Evolutionary conservation across 768 basidiomycete genomes (phyloP), one percentile per base, ranked within the genome.

Genomic region (Holtermanniella nyarrowii): DNA sequence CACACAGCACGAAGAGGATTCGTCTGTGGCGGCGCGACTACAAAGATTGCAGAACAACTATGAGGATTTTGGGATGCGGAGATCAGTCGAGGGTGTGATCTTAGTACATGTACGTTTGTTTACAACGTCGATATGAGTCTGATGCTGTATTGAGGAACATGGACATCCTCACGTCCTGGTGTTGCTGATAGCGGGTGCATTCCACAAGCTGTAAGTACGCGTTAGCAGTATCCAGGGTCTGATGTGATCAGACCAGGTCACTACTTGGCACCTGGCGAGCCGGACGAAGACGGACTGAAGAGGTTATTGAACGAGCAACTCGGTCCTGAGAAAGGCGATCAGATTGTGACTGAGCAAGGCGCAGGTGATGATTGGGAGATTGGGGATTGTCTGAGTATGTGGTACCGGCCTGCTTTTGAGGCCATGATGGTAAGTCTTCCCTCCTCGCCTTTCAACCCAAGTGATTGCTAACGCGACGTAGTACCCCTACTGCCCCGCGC

Each of bases 341-440:
- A 24, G 49, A 31, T 56, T 49, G 46, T 25, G 25, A 40, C 47
- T 14, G 37, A 40, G 0, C 84, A 87, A 54, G 85, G 82, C 0
- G 79, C 83, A 18, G 84, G 83, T 62, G 86, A 86, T 48, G 88
- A 90, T 41, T 99, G 95, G 95, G 86, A 91, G 71, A 88, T 96
- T 37, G 86, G 86, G 1, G 91, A 97, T 60, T 90, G 88, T 61
- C 77, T 97, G n/a, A 88, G 88, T 0, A 89, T 91, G 68, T 99
- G 93, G 91, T 99, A 87, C 86, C 75, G 95, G 45, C 93, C 93
- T 0, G 95, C 95, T 66, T 99, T 95, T 61, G 95, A 99, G 75
- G 91, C 89, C 0, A 97, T 97, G 74, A 91, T 95, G 85, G 91
- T 93, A 60, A 64, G 84, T 78, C 5, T 39, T 27, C 12, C 16